Conservation (phyloP, 306 rosid genomes). For the Gynostemma pentaphyllum region DNA sequence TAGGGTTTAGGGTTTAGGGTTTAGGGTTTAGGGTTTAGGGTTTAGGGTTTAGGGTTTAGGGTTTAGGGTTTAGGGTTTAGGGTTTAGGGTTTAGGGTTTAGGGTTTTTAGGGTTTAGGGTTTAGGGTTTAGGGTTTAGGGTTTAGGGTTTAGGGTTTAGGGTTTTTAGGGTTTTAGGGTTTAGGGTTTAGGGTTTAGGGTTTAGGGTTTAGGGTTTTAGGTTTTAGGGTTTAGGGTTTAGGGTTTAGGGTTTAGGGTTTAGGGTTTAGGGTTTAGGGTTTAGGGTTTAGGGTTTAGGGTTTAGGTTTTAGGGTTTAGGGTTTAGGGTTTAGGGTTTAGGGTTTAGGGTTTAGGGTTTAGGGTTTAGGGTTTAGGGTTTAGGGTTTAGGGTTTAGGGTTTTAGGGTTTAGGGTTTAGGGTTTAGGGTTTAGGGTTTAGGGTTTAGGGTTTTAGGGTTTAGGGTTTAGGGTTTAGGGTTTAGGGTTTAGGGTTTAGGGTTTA, state of each 20-base stretch:
- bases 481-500: slow-evolving; percentile 4
- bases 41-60: not conserved
- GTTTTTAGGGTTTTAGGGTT: not conserved
- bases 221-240: not conserved
- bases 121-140: slow-evolving; percentile 5
- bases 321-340: slow-evolving; percentile 8
- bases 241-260: not conserved
- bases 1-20: not conserved
- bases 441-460: slow-evolving; percentile 6
- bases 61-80: not conserved
- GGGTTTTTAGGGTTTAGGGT: not conserved
- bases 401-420: slow-evolving; percentile 6
- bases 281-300: not conserved
- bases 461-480: slow-evolving; percentile 9
- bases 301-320: slow-evolving; percentile 4
- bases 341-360: not conserved
- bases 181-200: not conserved
- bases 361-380: not conserved
- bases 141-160: slow-evolving; percentile 7
- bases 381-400: not conserved
- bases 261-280: not conserved
- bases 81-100: not conserved
- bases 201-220: not conserved
- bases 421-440: slow-evolving; percentile 6
- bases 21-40: not conserved